These are phyloP conservation scores for Castanea sativa DNA, from an alignment of 306 rosid species.

Conservation along the genomic window DNA sequence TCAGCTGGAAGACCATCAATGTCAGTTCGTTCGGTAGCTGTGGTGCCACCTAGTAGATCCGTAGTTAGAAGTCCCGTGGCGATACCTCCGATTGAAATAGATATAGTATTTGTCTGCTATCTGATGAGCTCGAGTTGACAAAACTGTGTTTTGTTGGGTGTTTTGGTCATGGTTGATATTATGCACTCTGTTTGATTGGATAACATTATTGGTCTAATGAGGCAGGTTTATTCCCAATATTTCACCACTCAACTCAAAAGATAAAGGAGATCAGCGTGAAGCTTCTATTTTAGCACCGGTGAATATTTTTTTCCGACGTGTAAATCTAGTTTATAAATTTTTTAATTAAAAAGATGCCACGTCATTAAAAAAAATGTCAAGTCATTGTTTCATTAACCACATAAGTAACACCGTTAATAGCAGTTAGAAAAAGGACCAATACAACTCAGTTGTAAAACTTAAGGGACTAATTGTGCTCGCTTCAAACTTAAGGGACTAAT, in stretches of 20 bases:
- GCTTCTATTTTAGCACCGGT: too few relatives aligned
- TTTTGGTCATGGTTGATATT: conserved; percentile 2
- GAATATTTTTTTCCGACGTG: too few relatives aligned
- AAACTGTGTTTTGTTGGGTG: conserved; percentile 10
- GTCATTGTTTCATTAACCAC: too few relatives aligned
- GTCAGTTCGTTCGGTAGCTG: conserved; percentile 58
- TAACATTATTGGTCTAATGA: conserved; percentile 11
- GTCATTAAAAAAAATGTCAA: too few relatives aligned
- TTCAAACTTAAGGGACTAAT: too few relatives aligned
- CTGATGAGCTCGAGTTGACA: not conserved
- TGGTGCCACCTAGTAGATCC: conserved; percentile 54
- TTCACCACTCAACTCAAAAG: conserved; percentile 51
- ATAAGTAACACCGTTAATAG: too few relatives aligned
- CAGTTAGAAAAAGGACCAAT: too few relatives aligned
- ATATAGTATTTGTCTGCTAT: not conserved
- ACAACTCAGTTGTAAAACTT: too few relatives aligned
- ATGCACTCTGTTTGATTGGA: not conserved
- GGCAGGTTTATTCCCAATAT: conserved; percentile 71
- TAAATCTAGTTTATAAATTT: too few relatives aligned
- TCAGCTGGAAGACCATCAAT: conserved; percentile 81
- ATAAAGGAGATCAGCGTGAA: too few relatives aligned
- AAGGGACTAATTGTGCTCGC: too few relatives aligned
- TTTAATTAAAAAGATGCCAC: too few relatives aligned
- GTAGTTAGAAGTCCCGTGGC: conserved; percentile 56
- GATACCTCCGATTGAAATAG: conserved; percentile 74